phyloP scores from a whole-genome alignment of 345 rosid species.

The Draba incana region DNA sequence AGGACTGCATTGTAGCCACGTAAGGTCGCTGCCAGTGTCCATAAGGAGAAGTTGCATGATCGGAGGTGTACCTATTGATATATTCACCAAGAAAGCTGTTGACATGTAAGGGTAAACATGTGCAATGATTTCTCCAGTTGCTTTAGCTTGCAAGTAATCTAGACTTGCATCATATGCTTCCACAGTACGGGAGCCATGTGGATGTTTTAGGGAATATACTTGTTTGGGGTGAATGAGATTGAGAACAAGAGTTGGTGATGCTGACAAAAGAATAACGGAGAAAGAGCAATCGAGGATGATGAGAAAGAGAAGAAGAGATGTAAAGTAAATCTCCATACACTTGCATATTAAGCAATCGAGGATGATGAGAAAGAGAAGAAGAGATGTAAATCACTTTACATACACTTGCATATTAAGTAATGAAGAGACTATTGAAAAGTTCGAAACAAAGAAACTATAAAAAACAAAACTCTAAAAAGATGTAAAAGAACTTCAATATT shows the following conservation, averaged over 20 bases:
- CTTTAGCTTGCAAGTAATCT: not conserved
- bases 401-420: not conserved
- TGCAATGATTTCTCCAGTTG: constrained; percentile 13
- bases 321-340: no score
- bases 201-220: not conserved
- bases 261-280: not conserved
- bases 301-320: no score
- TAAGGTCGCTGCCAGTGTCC: constrained; percentile 12
- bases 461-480: not conserved
- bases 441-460: not conserved
- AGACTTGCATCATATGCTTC: not conserved
- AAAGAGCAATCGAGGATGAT: no score
- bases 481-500: not conserved
- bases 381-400: not conserved
- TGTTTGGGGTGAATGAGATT: not conserved
- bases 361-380: no score
- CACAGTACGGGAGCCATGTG: not conserved
- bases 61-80: constrained; percentile 35
- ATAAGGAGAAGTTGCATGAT: constrained; percentile 10
- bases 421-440: not conserved
- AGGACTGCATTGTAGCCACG: constrained; percentile 10
- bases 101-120: not conserved
- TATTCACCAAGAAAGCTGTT: constrained; percentile 2
- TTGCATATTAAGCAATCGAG: not conserved
- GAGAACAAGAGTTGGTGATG: constrained; percentile 13